phyloP scores from a whole-genome alignment of 495 filamentous ascomycete genomes.

The Penicillium paradoxum region DNA sequence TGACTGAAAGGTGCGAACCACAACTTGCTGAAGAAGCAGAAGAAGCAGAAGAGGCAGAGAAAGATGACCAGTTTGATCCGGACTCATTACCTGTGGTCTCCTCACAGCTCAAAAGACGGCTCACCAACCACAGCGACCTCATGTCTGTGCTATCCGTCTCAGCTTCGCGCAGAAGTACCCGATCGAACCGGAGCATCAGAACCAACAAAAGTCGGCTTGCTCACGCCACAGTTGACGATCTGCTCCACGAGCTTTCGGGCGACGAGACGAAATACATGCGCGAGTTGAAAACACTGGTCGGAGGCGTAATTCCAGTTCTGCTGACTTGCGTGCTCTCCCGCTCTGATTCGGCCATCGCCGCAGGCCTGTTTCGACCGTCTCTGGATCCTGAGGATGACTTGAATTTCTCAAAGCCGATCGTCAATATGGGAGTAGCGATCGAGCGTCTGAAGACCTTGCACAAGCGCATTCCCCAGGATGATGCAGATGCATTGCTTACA shows the following conservation, averaged over 20 bases:
- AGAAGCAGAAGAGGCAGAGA: conserved; percentile 34
- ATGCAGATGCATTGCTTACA: conserved; percentile 60
- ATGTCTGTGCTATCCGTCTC: conserved; percentile 85
- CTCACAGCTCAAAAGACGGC: conserved; percentile 59
- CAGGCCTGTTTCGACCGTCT: conserved; percentile 60
- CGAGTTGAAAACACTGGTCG: conserved; percentile 88
- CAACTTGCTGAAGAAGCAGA: conserved; percentile 18
- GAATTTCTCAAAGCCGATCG: conserved; percentile 78
- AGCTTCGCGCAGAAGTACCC: conserved; percentile 59
- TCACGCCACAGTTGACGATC: conserved; percentile 62
- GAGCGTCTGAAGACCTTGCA: conserved; percentile 80
- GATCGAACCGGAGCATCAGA: conserved; percentile 67
- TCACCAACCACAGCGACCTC: conserved; percentile 89
- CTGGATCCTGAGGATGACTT: conserved; percentile 48
- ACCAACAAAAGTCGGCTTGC: conserved; percentile 61
- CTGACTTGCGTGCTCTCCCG: conserved; percentile 78
- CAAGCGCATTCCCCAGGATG: conserved; percentile 66
- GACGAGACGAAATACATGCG: conserved; percentile 91
- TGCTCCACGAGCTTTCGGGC: conserved; percentile 73
- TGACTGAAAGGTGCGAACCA: background rate
- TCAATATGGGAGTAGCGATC: conserved; percentile 88
- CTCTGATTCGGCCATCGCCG: conserved; percentile 58
- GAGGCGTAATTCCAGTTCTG: conserved; percentile 92
- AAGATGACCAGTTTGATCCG: conserved; percentile 41
- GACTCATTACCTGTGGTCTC: conserved; percentile 37